These are phyloP conservation scores for Thielaviopsis euricoi DNA, from an alignment of 2,329 filamentous ascomycete species.

Conservation along the genomic window DNA sequence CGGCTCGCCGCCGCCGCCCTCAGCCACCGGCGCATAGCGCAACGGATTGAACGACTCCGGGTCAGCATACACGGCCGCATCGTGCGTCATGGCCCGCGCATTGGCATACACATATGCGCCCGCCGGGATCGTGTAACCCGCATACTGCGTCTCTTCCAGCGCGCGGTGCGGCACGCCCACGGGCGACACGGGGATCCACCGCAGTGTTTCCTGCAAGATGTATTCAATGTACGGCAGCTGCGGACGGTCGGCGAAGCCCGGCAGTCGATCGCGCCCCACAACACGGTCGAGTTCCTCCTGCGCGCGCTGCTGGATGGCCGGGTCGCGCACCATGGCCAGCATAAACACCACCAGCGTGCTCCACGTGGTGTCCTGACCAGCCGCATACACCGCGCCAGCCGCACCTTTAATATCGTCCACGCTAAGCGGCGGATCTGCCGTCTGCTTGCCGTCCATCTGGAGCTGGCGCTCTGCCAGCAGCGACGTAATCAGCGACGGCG, in stretches of 20 bases:
- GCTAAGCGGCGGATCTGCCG: slow-evolving; percentile 22
- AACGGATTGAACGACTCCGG: slow-evolving; percentile 30
- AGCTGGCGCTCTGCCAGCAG: slow-evolving; percentile 25
- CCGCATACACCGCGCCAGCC: slow-evolving; percentile 28
- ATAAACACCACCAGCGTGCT: slow-evolving; percentile 27
- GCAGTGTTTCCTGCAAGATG: slow-evolving; percentile 29
- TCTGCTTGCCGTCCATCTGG: slow-evolving; percentile 14
- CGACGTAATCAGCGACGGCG: slow-evolving; percentile 22
- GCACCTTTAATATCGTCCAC: slow-evolving; percentile 28
- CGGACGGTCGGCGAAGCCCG: slow-evolving; percentile 27
- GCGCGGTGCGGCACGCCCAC: slow-evolving; percentile 38
- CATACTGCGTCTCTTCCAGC: slow-evolving; percentile 37
- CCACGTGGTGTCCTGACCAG: slow-evolving; percentile 27
- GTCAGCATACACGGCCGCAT: slow-evolving; percentile 24
- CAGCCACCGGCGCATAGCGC: slow-evolving; percentile 21
- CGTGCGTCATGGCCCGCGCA: slow-evolving; percentile 27
- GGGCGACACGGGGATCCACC: slow-evolving; percentile 29
- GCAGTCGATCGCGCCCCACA: slow-evolving; percentile 25
- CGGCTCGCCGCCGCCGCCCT: slow-evolving; percentile 27
- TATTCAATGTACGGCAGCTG: slow-evolving; percentile 27
- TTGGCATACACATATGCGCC: slow-evolving; percentile 30
- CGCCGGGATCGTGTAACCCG: slow-evolving; percentile 39
- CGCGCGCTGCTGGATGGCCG: slow-evolving; percentile 25
- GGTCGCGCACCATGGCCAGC: slow-evolving; percentile 26
- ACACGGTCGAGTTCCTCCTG: slow-evolving; percentile 25